These are phyloP conservation scores for Clonostachys sp. DNA, from an alignment of 2,329 filamentous ascomycete genomes.

Conservation along the genomic window DNA sequence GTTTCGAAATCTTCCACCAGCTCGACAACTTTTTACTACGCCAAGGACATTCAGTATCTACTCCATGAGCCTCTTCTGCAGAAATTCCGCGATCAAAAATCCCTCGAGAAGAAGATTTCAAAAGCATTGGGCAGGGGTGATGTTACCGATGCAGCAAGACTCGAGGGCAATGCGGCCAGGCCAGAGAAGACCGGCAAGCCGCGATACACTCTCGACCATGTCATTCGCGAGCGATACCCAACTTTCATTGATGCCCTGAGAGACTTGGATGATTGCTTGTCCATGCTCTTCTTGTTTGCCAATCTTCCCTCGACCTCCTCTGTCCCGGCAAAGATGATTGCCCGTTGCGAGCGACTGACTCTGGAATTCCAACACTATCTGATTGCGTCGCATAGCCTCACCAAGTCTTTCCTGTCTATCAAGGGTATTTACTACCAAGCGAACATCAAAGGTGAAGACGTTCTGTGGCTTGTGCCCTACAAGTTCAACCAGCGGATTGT, in stretches of 20 bases:
- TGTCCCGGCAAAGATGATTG: conserved; percentile 92
- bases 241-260: conserved; percentile 92
- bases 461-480: conserved; percentile 96
- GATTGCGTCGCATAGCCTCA: conserved; percentile 84
- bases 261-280: conserved; percentile 93
- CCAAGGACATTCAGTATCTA: conserved; percentile 97
- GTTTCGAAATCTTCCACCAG: conserved; percentile 85
- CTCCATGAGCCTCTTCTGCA: conserved; percentile 90
- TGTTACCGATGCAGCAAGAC: conserved; percentile 77
- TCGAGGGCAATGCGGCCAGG: conserved; percentile 81
- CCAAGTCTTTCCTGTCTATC: conserved; percentile 96
- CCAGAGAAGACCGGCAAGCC: conserved; percentile 89
- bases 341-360: conserved; percentile 86
- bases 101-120: conserved; percentile 95
- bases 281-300: conserved; percentile 95
- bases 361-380: conserved; percentile 98
- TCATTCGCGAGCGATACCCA: conserved; percentile 96
- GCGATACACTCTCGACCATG: conserved; percentile 87
- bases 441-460: conserved; percentile 92
- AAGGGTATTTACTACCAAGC: conserved; percentile 99
- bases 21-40: conserved; percentile 86
- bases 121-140: conserved; percentile 88
- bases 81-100: conserved; percentile 97
- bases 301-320: conserved; percentile 87
- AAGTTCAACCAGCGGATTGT: conserved; percentile 95